phyloP scores from a whole-genome alignment of 148 eudicot species.

The Pharnaceum exiguum region DNA sequence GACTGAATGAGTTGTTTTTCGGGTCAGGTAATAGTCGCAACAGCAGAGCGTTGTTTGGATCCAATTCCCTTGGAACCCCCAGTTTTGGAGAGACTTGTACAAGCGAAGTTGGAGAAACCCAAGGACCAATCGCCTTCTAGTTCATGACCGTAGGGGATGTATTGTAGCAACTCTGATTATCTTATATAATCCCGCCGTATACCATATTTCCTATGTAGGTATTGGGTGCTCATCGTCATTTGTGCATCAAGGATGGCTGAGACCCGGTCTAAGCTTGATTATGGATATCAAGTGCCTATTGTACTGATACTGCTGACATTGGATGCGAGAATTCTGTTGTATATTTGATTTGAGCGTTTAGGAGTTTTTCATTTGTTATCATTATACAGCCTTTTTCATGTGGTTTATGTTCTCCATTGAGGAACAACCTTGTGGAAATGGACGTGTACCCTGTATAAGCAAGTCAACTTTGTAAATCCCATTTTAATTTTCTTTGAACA shows the following conservation, averaged over 20 bases:
- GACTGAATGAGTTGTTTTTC: background rate
- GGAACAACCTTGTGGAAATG: slow-evolving; percentile 4
- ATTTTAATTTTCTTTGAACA: no score
- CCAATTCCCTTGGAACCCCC: slow-evolving; percentile 80
- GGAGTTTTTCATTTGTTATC: background rate
- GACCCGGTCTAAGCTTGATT: no score
- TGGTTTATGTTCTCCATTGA: background rate
- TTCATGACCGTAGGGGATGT: slow-evolving; percentile 1
- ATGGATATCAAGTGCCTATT: no score
- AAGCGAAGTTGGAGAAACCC: slow-evolving; percentile 74
- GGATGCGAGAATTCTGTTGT: background rate
- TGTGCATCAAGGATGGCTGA: no score
- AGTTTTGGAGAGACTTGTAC: slow-evolving; percentile 79
- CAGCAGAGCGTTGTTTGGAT: slow-evolving; percentile 88
- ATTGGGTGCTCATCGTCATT: no score
- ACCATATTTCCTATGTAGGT: no score
- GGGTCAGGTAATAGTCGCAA: slow-evolving; percentile 72
- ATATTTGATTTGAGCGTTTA: background rate
- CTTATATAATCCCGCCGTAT: background rate
- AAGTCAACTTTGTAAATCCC: no score
- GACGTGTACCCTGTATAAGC: no score
- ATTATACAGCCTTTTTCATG: background rate
- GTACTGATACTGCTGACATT: background rate
- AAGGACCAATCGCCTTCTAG: slow-evolving; percentile 37
- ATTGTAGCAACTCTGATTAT: background rate